phyloP scores from a whole-genome alignment of 2,329 filamentous ascomycete species.

The Aspergillus pseudoviridinutans region DNA sequence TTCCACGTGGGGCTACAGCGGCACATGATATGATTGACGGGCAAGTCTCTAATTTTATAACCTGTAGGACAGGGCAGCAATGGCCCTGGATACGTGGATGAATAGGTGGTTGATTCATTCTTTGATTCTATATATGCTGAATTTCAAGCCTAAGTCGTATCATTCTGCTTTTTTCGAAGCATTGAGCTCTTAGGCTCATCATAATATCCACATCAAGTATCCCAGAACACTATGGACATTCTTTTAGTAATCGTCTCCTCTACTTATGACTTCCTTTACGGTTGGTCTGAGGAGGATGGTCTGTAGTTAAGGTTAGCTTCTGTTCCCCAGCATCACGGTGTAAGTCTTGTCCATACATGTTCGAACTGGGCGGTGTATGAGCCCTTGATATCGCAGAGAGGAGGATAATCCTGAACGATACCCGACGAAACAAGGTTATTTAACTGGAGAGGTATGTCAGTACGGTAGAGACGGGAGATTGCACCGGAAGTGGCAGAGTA shows the following conservation, averaged over 20 bases:
- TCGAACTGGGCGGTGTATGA: constrained; percentile 93
- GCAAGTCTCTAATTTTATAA: background rate
- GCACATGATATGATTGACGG: background rate
- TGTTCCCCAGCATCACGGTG: background rate
- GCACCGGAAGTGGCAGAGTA: background rate
- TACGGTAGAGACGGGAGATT: background rate
- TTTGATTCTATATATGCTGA: background rate
- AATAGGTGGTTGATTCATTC: background rate
- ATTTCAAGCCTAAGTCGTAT: background rate
- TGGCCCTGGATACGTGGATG: background rate
- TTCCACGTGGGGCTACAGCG: constrained; percentile 37
- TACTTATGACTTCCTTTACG: constrained; percentile 82
- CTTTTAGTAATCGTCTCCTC: constrained; percentile 75
- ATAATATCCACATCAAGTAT: background rate
- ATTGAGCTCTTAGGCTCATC: background rate
- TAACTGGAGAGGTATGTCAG: constrained; percentile 49
- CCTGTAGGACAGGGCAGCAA: background rate
- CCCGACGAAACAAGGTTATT: constrained; percentile 80
- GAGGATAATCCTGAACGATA: constrained; percentile 86
- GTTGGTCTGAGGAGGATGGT: constrained; percentile 73
- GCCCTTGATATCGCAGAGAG: constrained; percentile 85
- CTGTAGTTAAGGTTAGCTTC: constrained; percentile 39
- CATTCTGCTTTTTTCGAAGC: background rate
- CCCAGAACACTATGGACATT: background rate
- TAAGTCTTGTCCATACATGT: constrained; percentile 62